A percentile compares a stretch with the other conserved stretches of the same genome.
phyloP scores from a whole-genome alignment of 148 eudicot species.

The Camellia lanceoleosa region DNA sequence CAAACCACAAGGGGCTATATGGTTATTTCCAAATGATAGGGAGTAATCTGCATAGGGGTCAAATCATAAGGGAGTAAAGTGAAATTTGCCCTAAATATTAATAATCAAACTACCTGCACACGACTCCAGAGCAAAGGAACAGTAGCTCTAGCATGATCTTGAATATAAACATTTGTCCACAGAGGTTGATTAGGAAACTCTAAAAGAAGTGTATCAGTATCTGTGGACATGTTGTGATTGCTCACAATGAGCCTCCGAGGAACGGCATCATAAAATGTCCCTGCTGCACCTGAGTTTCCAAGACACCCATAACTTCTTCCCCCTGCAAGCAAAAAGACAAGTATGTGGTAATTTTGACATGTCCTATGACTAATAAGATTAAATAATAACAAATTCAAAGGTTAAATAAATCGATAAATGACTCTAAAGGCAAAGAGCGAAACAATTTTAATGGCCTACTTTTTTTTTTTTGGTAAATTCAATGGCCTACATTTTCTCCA shows the following conservation, averaged over 20 bases:
- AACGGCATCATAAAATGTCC: slow-evolving; percentile 83
- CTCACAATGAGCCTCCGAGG: slow-evolving; percentile 65
- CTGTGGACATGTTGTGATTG: slow-evolving; percentile 76
- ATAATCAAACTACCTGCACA: slow-evolving; percentile 60
- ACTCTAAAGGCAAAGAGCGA: not conserved
- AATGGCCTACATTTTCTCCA: not conserved
- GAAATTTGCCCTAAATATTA: not conserved
- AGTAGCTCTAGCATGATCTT: slow-evolving; percentile 67
- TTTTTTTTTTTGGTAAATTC: too few relatives aligned
- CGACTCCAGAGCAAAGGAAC: slow-evolving; percentile 96
- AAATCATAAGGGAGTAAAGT: too few relatives aligned
- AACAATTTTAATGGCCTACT: not conserved
- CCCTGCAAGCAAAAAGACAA: slow-evolving; percentile 40
- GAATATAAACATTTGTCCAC: slow-evolving; percentile 74
- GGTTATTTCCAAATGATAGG: too few relatives aligned
- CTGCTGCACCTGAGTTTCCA: slow-evolving; percentile 84
- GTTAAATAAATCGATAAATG: not conserved
- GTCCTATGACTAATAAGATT: not conserved
- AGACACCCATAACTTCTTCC: slow-evolving; percentile 90
- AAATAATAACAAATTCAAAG: not conserved
- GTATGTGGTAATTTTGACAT: not conserved
- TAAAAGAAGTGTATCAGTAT: slow-evolving; percentile 76
- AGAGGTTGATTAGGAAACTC: slow-evolving; percentile 88
- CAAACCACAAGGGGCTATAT: too few relatives aligned
- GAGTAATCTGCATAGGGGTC: too few relatives aligned